A percentile compares a stretch with the other conserved stretches of the same genome.
Evolutionary conservation across 129 eudicot species (phyloP).

Genomic region (Helichrysum umbraculigerum): DNA sequence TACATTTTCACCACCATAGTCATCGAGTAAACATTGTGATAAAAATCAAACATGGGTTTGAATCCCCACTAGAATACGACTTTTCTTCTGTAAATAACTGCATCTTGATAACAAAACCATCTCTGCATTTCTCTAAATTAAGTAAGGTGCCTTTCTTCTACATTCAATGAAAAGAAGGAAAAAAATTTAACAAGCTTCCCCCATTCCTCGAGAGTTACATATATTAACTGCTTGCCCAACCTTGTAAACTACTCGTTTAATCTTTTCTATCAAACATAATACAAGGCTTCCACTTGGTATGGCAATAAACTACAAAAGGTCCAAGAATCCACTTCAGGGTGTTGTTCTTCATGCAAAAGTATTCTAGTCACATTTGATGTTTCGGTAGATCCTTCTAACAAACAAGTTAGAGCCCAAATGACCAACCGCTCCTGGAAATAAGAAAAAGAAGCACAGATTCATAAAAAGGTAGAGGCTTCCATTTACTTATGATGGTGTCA

Average conservation of each 20-base stretch:
- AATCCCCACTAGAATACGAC: background rate
- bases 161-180: conserved; percentile 26
- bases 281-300: conserved; percentile 17
- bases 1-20: background rate
- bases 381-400: conserved; percentile 82
- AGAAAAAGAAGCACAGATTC: background rate
- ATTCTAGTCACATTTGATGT: conserved; percentile 69
- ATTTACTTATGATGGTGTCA: background rate
- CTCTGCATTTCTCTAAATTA: conserved; percentile 25
- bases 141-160: conserved; percentile 33
- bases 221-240: conserved; percentile 12
- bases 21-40: background rate
- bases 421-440: conserved; percentile 72
- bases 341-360: conserved; percentile 13
- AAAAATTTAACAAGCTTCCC: conserved; percentile 24
- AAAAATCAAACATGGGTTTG: background rate
- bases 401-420: conserved; percentile 75
- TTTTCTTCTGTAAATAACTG: background rate
- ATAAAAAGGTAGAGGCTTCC: no score
- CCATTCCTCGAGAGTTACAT: conserved; percentile 36
- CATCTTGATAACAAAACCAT: conserved; percentile 28
- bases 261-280: conserved; percentile 4
- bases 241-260: conserved; percentile 23
- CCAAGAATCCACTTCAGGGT: background rate
- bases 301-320: conserved; percentile 19